These are phyloP conservation scores for Apophysomyces ossiformis DNA, from an alignment of 371 early-diverging fungal species.

Conservation along the genomic window DNA sequence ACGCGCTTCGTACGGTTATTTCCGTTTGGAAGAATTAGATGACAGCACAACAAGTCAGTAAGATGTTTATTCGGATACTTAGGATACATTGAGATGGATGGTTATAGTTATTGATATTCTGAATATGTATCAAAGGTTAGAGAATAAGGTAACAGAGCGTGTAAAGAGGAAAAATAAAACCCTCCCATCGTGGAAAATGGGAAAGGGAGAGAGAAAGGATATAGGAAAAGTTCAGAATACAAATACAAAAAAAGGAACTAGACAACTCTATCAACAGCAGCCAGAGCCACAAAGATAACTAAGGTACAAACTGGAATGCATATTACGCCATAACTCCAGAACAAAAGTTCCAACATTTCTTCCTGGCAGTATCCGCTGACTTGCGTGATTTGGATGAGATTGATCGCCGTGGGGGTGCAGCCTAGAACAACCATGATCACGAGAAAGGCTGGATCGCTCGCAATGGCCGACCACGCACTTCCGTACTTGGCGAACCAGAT, in stretches of 20 bases:
- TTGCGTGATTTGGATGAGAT: constrained; percentile 59
- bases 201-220: too few species aligned
- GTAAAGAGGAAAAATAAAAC: too few species aligned
- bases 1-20: too few species aligned
- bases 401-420: constrained; percentile 63
- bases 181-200: too few species aligned
- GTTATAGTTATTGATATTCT: too few species aligned
- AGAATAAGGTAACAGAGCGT: too few species aligned
- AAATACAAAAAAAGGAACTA: constrained; percentile 17
- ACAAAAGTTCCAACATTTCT: constrained; percentile 59
- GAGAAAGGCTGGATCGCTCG: constrained; percentile 56
- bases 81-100: too few species aligned
- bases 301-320: constrained; percentile 54
- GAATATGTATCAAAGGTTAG: too few species aligned
- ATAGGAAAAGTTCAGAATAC: neutral
- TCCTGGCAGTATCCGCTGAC: constrained; percentile 59
- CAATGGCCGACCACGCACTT: constrained; percentile 31
- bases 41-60: too few species aligned
- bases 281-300: constrained; percentile 42
- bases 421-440: constrained; percentile 55
- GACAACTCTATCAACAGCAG: constrained; percentile 34
- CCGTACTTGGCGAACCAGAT: constrained; percentile 39
- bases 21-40: too few species aligned
- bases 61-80: too few species aligned
- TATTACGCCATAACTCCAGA: constrained; percentile 65